A percentile compares a stretch with the other conserved stretches of the same genome.
phyloP scores from a whole-genome alignment of 2,329 filamentous ascomycete species.

The Byssochlamys sp. region DNA sequence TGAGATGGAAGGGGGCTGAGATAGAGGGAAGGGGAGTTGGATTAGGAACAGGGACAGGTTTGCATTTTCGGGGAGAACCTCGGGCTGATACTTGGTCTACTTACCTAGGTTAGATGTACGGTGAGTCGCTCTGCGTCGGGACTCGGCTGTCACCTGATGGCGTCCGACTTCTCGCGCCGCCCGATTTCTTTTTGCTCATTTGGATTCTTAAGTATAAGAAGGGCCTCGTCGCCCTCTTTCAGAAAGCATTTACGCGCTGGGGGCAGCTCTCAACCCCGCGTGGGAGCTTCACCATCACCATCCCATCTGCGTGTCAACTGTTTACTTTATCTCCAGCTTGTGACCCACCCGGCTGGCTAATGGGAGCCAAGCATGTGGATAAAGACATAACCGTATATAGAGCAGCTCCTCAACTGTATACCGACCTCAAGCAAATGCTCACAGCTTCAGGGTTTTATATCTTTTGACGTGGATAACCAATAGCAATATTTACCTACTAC shows the following conservation, averaged over 20 bases:
- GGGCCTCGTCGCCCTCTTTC: background rate
- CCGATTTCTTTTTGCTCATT: background rate
- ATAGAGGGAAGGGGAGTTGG: conserved; percentile 6
- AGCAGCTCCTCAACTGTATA: background rate
- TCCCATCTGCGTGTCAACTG: background rate
- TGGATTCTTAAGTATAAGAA: no score
- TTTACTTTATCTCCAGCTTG: background rate
- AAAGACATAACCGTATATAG: background rate
- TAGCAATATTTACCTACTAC: background rate
- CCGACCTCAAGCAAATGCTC: background rate
- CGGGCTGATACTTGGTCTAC: conserved; percentile 16
- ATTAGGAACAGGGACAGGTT: conserved; percentile 23
- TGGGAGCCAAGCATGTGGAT: background rate
- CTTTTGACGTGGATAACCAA: background rate
- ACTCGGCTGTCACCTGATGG: conserved; percentile 14
- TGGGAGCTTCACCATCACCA: background rate
- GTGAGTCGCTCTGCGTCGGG: conserved; percentile 9
- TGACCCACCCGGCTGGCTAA: background rate
- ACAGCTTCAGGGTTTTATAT: background rate
- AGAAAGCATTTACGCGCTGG: background rate
- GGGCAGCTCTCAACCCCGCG: background rate
- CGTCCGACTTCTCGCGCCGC: background rate
- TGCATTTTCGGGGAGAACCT: conserved; percentile 23
- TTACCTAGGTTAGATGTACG: conserved; percentile 11
- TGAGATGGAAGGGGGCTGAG: conserved; percentile 5